Percentiles rank a stretch among this genome's conserved stretches.
Conservation (phyloP, 345 rosid genomes). For the Xanthoceras sorbifolium region DNA sequence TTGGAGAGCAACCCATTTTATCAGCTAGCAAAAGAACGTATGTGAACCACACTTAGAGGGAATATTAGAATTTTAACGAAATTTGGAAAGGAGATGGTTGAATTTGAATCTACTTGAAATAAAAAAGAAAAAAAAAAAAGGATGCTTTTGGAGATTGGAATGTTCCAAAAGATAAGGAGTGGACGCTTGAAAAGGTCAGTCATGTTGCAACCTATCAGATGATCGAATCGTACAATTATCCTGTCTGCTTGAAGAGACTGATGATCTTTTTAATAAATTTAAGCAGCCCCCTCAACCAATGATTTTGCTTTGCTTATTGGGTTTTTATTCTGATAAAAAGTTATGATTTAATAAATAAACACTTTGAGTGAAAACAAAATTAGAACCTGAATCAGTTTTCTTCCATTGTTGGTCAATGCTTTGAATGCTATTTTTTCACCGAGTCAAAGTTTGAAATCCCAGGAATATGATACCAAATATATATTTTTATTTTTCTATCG, state of each 20-base stretch:
- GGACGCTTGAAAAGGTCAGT: conserved; percentile 21
- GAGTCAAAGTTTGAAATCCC: no score
- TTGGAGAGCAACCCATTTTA: background rate
- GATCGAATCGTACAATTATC: background rate
- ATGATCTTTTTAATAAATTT: background rate
- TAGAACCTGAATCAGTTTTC: background rate
- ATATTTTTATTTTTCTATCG: no score
- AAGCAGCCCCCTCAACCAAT: conserved; percentile 10
- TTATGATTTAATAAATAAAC: background rate
- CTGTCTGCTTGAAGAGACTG: conserved; percentile 7
- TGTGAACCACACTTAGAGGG: conserved; percentile 21
- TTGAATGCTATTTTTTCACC: no score
- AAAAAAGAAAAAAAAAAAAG: background rate
- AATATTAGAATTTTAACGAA: conserved; percentile 11
- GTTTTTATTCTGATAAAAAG: conserved; percentile 10
- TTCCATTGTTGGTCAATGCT: background rate
- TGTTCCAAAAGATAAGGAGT: conserved; percentile 29
- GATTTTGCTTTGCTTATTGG: background rate
- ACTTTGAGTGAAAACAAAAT: background rate
- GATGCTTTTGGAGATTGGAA: background rate
- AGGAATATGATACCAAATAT: no score
- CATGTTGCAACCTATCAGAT: background rate
- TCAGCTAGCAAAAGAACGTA: background rate
- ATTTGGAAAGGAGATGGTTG: background rate
- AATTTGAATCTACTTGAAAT: conserved; percentile 17